Evolutionary conservation across 2,329 filamentous ascomycete genomes (phyloP).

Genomic region (Myriosclerotinia scirpicola): DNA sequence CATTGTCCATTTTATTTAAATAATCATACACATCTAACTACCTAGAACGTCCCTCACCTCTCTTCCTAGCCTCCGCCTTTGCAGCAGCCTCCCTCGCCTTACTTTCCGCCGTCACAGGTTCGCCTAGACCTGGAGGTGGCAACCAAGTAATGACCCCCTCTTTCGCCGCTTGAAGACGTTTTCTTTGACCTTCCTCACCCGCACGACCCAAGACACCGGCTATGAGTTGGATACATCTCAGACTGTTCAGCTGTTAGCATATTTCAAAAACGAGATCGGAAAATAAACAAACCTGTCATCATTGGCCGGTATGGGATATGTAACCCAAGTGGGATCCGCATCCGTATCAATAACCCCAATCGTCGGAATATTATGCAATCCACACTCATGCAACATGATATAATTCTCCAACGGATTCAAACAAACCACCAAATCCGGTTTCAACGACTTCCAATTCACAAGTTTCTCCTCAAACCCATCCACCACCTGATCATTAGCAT

Average conservation of each 20-base stretch:
- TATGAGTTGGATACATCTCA: slow-evolving; percentile 79
- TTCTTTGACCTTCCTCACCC: slow-evolving; percentile 71
- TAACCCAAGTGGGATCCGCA: slow-evolving; percentile 87
- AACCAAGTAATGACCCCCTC: slow-evolving; percentile 64
- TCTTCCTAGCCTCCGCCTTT: neutral
- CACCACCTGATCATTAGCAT: slow-evolving; percentile 66
- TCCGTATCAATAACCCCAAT: slow-evolving; percentile 96
- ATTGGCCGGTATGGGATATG: slow-evolving; percentile 94
- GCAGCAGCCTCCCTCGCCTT: slow-evolving; percentile 7
- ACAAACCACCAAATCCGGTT: slow-evolving; percentile 88
- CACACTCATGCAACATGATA: slow-evolving; percentile 87
- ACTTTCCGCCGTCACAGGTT: slow-evolving; percentile 29
- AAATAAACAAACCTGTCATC: slow-evolving; percentile 72
- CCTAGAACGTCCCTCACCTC: fast-evolving
- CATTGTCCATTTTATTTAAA: slow-evolving; percentile 2
- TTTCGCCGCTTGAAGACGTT: slow-evolving; percentile 62
- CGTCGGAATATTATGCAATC: slow-evolving; percentile 82
- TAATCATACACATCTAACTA: slow-evolving; percentile 8
- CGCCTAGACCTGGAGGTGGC: slow-evolving; percentile 41
- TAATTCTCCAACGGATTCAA: slow-evolving; percentile 93
- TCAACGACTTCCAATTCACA: slow-evolving; percentile 62
- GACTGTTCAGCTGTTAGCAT: slow-evolving; percentile 51
- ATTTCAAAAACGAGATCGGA: neutral
- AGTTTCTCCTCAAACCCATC: slow-evolving; percentile 66
- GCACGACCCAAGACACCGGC: slow-evolving; percentile 83